Base-by-base conservation (phyloP, 1,139 yeast species). In the Saccharomyces pastorianus region DNA sequence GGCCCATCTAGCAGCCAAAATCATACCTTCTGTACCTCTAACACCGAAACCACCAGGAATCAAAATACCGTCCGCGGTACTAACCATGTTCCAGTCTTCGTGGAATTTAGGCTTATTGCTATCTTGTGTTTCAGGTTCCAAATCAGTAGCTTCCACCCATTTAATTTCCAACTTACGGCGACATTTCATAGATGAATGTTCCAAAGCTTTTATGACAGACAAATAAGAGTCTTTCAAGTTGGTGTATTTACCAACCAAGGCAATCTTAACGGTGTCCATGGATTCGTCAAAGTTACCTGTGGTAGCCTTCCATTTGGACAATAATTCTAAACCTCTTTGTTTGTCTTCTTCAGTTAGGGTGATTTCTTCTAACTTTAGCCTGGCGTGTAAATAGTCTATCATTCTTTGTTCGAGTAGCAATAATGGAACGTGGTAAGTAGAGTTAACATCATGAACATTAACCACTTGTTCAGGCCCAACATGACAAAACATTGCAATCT, bases 21-120 rank as follows among this genome's bases (percentile, higher is more conserved):
- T 78, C 99, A 95, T 95, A 67, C 99, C 99, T 75, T 93, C 98
- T 58, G 90, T 89, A 73, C 99, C 99, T 73, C 99, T 85, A 53
- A 83, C 76, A 59, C 99, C 99, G 69, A 95, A 95, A 1, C 99
- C 99, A 68, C 99, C 99, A 46, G 99, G 99, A 56, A 95, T 96
- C 59, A 95, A 80, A 61, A 95, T 88, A 73, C 99, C 99, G 71
- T 95, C 96, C 27, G 99, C 96, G 66, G 88, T 84, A 71, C 96
- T 89, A 62, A 95, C 84, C 63, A 80, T 78, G 67, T 89, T 95
- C 99, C 99, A 95, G 55, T 98, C 96, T 70, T 86, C 85, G 73
- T 93, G 96, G 76, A 87, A 91, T 64, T 82, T 81, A 55, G 85
- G 82, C 73, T 90, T 86, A 65, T 84, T 81, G 48, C 74, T 67